Conservation (phyloP, 805 yeast species). For the Barnettozyma siamensis region DNA sequence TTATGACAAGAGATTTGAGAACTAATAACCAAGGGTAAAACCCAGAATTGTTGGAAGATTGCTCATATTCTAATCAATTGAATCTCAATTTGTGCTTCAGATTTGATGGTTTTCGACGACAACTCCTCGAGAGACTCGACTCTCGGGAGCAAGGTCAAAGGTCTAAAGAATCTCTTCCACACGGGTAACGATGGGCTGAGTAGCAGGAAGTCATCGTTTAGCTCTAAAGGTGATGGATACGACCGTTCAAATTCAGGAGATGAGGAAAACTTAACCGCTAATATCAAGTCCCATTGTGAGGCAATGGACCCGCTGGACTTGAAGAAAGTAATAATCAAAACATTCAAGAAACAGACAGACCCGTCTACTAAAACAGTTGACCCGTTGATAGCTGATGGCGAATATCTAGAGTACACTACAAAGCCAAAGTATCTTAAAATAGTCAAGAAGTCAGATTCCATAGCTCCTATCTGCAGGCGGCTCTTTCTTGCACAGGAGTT, state of each 20-base stretch:
- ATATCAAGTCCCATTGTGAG: neutral
- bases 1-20: too few species aligned
- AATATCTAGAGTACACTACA: constrained; percentile 36
- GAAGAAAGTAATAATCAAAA: neutral
- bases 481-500: constrained; percentile 65
- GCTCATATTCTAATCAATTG: too few species aligned
- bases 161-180: neutral
- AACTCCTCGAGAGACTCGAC: neutral
- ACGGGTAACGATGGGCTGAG: neutral
- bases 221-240: neutral
- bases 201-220: constrained; percentile 1
- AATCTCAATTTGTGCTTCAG: too few species aligned
- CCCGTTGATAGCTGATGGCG: constrained; percentile 24
- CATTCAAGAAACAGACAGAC: neutral
- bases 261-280: neutral
- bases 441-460: constrained; percentile 39
- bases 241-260: neutral
- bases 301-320: neutral
- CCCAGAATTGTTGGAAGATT: too few species aligned
- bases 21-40: too few species aligned
- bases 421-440: constrained; percentile 53
- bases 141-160: neutral
- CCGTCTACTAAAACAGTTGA: neutral
- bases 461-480: constrained; percentile 43
- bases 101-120: neutral